Evolutionary conservation across 208 protist species (phyloP), one percentile per base, ranked within the genome.

Genomic region (Porcisia deanei): DNA sequence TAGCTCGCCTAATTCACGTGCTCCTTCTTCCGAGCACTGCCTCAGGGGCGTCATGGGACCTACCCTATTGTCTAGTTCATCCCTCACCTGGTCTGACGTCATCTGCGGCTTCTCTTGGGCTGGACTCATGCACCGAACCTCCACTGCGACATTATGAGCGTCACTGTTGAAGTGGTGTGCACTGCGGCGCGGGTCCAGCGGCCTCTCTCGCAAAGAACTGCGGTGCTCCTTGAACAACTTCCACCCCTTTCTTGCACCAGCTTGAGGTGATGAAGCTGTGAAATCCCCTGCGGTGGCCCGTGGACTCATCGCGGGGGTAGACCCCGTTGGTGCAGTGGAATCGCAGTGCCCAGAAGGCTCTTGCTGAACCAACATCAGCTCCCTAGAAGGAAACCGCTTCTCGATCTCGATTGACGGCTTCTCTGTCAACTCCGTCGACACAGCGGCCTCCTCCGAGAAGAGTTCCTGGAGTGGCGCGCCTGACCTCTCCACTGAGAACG

Each of bases 401-500:
- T 54, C 58, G 10, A 37, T 16, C 8, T 43, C 63, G 25, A 3
- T 34, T 7, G 10, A 4, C 9, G 41, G 41, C 39, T 4, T n/a
- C 45, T 34, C 20, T 43, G 47, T 25, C 22, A 10, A 6, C 39
- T 25, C 65, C 2, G n/a, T 30, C 3, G 25, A 22, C 14, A 30
- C 41, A 7, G 25, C 14, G 20, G 18, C 49, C 68, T 30, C 47
- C 37, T 34, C 68, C 34, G 10, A 8, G 16, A 10, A 57, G 30
- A 14, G 25, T 30, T 57, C 53, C 34, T 14, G 4, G 14, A 22
- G 30, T 20, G n/a, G 45, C 6, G 18, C 25, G 58, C 73, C 64
- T 2, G 60, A 49, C 12, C 82, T 77, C 49, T 91, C 85, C 16
- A 88, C 82, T 1, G 88, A 89, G 22, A 88, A 88, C 3, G 73